Evolutionary conservation across 306 rosid species (phyloP).

Genomic region (Quercus rubra): DNA sequence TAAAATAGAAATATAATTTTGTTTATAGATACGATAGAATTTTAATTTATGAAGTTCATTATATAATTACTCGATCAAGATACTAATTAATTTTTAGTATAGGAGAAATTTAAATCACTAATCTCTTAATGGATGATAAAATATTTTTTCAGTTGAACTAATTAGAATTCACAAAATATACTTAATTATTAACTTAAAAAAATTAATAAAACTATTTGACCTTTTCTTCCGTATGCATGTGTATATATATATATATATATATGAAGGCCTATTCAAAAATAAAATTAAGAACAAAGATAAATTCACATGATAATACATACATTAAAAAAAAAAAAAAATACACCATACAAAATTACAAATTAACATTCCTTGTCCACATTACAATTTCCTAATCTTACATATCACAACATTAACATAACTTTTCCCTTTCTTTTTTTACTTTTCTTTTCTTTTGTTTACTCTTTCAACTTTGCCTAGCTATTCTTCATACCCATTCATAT

Average conservation of each 20-base stretch:
- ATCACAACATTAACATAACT: background rate
- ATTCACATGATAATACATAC: background rate
- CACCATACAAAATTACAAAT: background rate
- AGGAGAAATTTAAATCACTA: too few relatives aligned
- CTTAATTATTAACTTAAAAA: background rate
- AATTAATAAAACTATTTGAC: background rate
- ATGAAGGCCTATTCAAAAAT: background rate
- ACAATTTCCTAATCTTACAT: background rate
- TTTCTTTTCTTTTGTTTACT: background rate
- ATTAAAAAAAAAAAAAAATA: background rate
- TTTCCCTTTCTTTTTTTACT: background rate
- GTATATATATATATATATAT: background rate
- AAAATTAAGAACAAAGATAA: background rate
- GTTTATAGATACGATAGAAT: too few relatives aligned
- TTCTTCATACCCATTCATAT: constrained; percentile 24
- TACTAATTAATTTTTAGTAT: too few relatives aligned
- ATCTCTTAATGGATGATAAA: too few relatives aligned
- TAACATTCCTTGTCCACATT: background rate
- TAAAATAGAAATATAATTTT: too few relatives aligned
- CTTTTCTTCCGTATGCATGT: background rate
- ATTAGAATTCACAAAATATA: too few relatives aligned
- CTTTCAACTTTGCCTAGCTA: background rate
- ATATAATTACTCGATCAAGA: too few relatives aligned
- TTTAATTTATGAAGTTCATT: too few relatives aligned
- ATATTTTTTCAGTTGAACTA: too few relatives aligned